Evolutionary conservation across 495 filamentous ascomycete species (phyloP), one percentile per base, ranked within the genome.

Genomic region (Aspergillus sclerotiicarbonarius): DNA sequence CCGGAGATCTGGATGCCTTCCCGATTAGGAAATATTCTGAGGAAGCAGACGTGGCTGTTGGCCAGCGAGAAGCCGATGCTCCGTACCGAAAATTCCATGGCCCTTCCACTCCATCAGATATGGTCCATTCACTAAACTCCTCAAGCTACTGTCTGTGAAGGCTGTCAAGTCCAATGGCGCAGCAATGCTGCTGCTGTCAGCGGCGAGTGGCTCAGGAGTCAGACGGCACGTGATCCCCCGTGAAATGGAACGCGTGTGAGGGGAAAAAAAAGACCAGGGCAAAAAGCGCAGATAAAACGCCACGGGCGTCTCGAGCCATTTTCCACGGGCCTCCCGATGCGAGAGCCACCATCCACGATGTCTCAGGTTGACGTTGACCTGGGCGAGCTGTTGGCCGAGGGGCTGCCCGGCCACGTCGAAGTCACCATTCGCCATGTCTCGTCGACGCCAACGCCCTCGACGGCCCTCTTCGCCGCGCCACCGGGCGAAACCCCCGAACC

Each of bases 401-500:
- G 80, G 30, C 83, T 98, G 25, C 91, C 93, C 29, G 79, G 84
- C 52, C 84, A 79, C 61, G 78, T 81, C 68, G 80, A 80, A 58
- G 84, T 96, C 66, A 87, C 78, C 44, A 79, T 95, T 64, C 85
- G 95, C 72, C 93, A 98, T 76, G 73, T 96, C 60, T 96, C 92
- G 18, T 95, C 92, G 4, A 88, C 90, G 1, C 90, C 94, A 16
- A 84, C 84, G 12, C 79, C 75, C 56, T 88, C 85, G 53, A 76
- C 81, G 8, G 80, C 92, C 20, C 82, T 99, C 51, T 96, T 87
- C 69, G 84, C 86, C n/a, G 81, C 93, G 29, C 85, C 91, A 8
- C 87, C 91, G 8, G 82, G 81, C 48, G 74, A 84, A 51, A 78
- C 81, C 15, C 77, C 88, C 1, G 84, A 92, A 66, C 66, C 81